Conservation (phyloP, 2,329 filamentous ascomycete genomes). For the Calycina marina region DNA sequence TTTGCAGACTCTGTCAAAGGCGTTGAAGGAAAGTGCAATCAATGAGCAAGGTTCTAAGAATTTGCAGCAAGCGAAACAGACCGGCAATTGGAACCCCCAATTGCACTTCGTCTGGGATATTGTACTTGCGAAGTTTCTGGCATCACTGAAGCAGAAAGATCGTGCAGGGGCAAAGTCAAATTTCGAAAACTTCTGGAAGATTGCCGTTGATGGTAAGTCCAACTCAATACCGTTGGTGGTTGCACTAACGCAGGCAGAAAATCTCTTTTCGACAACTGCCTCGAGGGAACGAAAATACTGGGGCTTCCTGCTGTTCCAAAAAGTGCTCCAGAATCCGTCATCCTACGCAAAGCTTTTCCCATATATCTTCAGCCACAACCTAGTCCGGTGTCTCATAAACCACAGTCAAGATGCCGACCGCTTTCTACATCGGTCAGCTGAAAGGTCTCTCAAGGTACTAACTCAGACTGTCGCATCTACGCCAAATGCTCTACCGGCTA, state of each 20-base stretch:
- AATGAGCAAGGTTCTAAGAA: slow-evolving; percentile 33
- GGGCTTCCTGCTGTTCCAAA: slow-evolving; percentile 77
- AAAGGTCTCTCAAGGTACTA: slow-evolving; percentile 59
- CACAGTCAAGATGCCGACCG: slow-evolving; percentile 65
- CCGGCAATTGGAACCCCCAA: slow-evolving; percentile 65
- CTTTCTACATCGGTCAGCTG: slow-evolving; percentile 65
- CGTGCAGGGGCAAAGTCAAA: slow-evolving; percentile 22
- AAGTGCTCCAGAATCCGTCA: slow-evolving; percentile 44
- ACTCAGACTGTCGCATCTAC: slow-evolving; percentile 48
- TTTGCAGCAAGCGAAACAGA: slow-evolving; percentile 28
- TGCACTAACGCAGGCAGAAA: slow-evolving; percentile 52
- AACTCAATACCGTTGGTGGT: no score
- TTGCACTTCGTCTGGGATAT: slow-evolving; percentile 81
- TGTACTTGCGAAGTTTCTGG: slow-evolving; percentile 43
- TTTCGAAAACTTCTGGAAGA: slow-evolving; percentile 72
- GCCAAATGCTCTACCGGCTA: slow-evolving; percentile 40
- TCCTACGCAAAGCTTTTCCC: slow-evolving; percentile 33
- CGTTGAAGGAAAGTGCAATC: slow-evolving; percentile 62
- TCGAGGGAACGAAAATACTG: slow-evolving; percentile 85
- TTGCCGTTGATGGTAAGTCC: slow-evolving; percentile 70
- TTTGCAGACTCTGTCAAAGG: slow-evolving; percentile 52
- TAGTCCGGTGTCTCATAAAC: slow-evolving; percentile 71
- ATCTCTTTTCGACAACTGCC: slow-evolving; percentile 66
- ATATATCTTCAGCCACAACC: slow-evolving; percentile 65
- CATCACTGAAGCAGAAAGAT: slow-evolving; percentile 16